Conservation (phyloP, 176 grass and related monocot species). For the Lolium multiflorum region DNA sequence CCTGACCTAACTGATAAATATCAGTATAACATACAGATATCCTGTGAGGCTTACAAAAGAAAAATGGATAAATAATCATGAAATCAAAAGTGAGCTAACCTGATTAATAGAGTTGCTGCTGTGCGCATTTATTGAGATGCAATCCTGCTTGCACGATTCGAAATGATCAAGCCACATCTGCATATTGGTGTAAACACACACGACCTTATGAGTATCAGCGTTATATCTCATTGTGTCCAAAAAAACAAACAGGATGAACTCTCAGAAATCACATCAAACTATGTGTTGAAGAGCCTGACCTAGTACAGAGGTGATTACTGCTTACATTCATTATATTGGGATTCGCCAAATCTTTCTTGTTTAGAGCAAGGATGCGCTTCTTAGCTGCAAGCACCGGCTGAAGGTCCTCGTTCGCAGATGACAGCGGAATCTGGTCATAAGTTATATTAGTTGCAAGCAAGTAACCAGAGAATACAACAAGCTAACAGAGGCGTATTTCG, state of each 20-base stretch:
- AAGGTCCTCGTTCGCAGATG: conserved; percentile 83
- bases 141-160: conserved; percentile 79
- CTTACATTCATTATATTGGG: conserved; percentile 93
- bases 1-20: neutral
- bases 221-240: neutral
- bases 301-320: too few relatives aligned
- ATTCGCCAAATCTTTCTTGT: conserved; percentile 98
- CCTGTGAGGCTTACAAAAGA: neutral
- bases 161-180: conserved; percentile 86
- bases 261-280: too few relatives aligned
- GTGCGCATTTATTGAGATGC: conserved; percentile 91
- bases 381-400: conserved; percentile 71
- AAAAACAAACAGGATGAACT: neutral
- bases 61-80: conserved; percentile 8
- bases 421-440: conserved; percentile 80
- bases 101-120: conserved; percentile 85
- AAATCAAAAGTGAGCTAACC: conserved; percentile 52
- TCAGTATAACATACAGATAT: conserved; percentile 10
- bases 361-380: conserved; percentile 87
- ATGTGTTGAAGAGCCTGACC: conserved; percentile 13
- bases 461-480: too few relatives aligned
- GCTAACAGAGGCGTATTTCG: neutral
- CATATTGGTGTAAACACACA: conserved; percentile 42
- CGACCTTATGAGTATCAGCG: neutral
- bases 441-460: conserved; percentile 39